Evolutionary conservation across 768 basidiomycete species (phyloP), one percentile per base, ranked within the genome.

Genomic region (Rhodotorula babjevae): DNA sequence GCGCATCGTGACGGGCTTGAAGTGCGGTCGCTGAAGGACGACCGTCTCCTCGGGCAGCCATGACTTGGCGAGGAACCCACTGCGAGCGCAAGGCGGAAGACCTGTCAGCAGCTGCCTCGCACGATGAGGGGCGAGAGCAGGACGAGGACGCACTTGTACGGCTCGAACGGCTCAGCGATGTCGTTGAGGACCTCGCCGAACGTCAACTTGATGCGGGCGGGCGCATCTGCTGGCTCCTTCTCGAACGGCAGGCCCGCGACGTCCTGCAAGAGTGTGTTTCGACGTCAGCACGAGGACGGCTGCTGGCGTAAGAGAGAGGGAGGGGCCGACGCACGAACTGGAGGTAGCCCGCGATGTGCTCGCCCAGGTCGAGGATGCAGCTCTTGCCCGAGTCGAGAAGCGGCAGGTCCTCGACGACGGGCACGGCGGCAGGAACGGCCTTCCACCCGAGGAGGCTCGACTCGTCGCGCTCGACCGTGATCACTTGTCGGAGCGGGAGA

Each of bases 21-120:
- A 42, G 52, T 31, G 19, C 23, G 57, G 55, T 16, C 25, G 18
- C 55, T 40, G 44, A 9, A 42, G 63, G 46, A 60, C 49, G 55
- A 79, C 68, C 57, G 72, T 67, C 65, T 79, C 78, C 56, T 76
- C 76, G 19, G 78, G 78, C 0, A 79, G 71, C 78, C 78, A 79
- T 12, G 66, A 58, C 47, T 61, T 63, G 61, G 73, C 70, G 29
- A 79, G 65, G 63, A 71, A 77, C 29, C 67, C 76, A 27, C 52
- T 53, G 52, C 3, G n/a, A 44, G 44, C 44, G n/a, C n/a, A 36
- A 46, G 52, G 52, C 2, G 10, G 27, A n/a, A 15, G 10, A n/a
- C 23, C 9, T 21, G 52, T 53, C 52, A 53, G 27, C 11, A 14
- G 1, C 10, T 8, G 27, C 4, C 11, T 27, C 11, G 52, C 12